phyloP scores from a whole-genome alignment of 2,329 filamentous ascomycete genomes.

The Colletotrichum destructivum region DNA sequence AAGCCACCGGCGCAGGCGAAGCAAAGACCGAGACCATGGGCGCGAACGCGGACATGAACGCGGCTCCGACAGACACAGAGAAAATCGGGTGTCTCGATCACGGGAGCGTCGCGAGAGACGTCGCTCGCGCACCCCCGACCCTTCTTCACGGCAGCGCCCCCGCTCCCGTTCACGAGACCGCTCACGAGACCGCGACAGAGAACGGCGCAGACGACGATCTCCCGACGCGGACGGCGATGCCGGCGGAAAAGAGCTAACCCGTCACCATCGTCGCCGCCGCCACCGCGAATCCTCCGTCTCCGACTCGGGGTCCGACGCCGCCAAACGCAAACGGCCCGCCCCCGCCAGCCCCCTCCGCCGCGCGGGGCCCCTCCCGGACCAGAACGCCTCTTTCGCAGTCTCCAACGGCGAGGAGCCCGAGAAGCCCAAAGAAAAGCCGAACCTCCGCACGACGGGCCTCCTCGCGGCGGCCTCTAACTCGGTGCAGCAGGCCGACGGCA shows the following conservation, averaged over 20 bases:
- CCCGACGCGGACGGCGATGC: conserved; percentile 40
- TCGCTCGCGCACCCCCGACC: conserved; percentile 38
- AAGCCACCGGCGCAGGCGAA: conserved; percentile 32
- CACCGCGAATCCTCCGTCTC: conserved; percentile 43
- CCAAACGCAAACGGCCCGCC: conserved; percentile 45
- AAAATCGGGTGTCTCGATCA: conserved; percentile 30
- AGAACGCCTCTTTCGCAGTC: conserved; percentile 72
- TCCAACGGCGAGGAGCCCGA: conserved; percentile 65
- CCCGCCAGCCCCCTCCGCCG: conserved; percentile 46
- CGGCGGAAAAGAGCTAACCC: conserved; percentile 34
- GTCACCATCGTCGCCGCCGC: conserved; percentile 10
- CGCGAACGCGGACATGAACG: conserved; percentile 15
- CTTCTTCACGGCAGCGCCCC: conserved; percentile 26
- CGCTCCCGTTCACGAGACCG: conserved; percentile 44
- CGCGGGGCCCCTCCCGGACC: conserved; percentile 71
- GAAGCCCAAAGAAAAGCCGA: conserved; percentile 87
- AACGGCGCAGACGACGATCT: conserved; percentile 49
- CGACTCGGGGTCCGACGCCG: conserved; percentile 51
- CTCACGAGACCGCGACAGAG: conserved; percentile 43
- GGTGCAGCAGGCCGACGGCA: conserved; percentile 79
- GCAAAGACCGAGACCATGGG: conserved; percentile 22
- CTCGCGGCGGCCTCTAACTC: conserved; percentile 91
- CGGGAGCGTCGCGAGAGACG: conserved; percentile 31
- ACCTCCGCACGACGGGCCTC: conserved; percentile 84
- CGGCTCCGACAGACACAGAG: conserved; percentile 27